A percentile compares a stretch with the other conserved stretches of the same genome.
Conservation (phyloP, 257 asterid genomes). For the Pogostemon cablin region DNA sequence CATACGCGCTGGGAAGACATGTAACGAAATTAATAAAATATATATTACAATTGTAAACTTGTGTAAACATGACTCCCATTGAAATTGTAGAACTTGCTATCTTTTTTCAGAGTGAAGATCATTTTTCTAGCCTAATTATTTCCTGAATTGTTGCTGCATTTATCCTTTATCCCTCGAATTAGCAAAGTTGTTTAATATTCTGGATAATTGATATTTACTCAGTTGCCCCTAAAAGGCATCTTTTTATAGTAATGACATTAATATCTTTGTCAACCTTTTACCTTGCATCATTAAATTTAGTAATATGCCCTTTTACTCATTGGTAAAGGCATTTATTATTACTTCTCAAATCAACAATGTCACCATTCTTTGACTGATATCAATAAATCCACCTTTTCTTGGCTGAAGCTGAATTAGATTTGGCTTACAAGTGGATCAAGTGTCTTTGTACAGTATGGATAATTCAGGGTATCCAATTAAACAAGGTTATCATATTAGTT, state of each 20-base stretch:
- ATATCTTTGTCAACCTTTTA: slow-evolving; percentile 11
- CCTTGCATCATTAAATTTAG: not conserved
- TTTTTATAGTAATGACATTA: not conserved
- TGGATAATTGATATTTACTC: not conserved
- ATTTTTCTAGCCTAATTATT: slow-evolving; percentile 20
- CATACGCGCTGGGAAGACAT: slow-evolving; percentile 30
- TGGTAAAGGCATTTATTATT: slow-evolving; percentile 1
- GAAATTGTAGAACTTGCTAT: slow-evolving; percentile 20
- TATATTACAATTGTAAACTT: slow-evolving; percentile 27
- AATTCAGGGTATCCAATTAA: slow-evolving; percentile 14
- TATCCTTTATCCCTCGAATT: slow-evolving; percentile 4
- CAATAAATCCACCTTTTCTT: not conserved
- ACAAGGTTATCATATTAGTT: not conserved
- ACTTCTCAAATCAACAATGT: not conserved
- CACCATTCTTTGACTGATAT: slow-evolving; percentile 4
- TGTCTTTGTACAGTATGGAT: slow-evolving; percentile 3
- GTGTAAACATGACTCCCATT: slow-evolving; percentile 21
- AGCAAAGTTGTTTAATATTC: not conserved
- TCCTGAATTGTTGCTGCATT: not conserved
- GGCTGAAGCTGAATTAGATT: slow-evolving; percentile 23
- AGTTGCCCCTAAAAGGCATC: not conserved
- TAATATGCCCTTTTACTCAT: slow-evolving; percentile 2
- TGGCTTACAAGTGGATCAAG: slow-evolving; percentile 15
- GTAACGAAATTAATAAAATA: slow-evolving; percentile 9
- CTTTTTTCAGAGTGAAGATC: slow-evolving; percentile 18